phyloP scores from a whole-genome alignment of 805 yeast genomes.

The Starmerella khaoyaiensis region DNA sequence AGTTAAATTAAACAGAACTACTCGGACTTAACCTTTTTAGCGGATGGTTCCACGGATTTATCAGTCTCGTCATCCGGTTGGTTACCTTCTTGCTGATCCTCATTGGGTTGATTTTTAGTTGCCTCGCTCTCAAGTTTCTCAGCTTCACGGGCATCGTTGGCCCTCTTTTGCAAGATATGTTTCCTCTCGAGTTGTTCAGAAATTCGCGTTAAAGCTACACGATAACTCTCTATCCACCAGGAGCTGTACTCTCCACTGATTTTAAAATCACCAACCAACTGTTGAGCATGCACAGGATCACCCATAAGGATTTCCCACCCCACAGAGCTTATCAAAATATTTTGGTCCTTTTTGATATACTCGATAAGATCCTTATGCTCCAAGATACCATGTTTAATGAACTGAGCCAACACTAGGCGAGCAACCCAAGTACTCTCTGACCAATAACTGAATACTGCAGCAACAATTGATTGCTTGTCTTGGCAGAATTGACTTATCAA shows the following conservation, averaged over 20 bases:
- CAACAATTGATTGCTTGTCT: conserved; percentile 35
- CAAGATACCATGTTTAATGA: conserved; percentile 37
- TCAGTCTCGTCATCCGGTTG: too few relatives aligned
- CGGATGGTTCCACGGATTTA: too few relatives aligned
- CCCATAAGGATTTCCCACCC: conserved; percentile 25
- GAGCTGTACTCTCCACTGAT: conserved; percentile 17
- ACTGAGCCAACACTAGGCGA: conserved; percentile 41
- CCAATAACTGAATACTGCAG: conserved; percentile 53
- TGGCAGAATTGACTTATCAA: conserved; percentile 26
- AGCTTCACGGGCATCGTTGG: background rate
- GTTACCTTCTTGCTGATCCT: too few relatives aligned
- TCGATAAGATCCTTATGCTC: conserved; percentile 33
- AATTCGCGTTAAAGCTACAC: conserved; percentile 13
- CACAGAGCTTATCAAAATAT: conserved; percentile 17
- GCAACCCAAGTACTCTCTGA: conserved; percentile 52
- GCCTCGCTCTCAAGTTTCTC: background rate
- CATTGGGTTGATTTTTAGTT: too few relatives aligned
- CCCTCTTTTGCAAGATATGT: background rate
- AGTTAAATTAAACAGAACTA: too few relatives aligned
- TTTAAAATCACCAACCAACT: conserved; percentile 3
- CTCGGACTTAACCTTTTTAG: too few relatives aligned
- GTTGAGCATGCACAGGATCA: conserved; percentile 10
- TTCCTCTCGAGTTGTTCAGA: background rate
- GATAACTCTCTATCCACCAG: conserved; percentile 20
- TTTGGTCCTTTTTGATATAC: conserved; percentile 31